phyloP scores from a whole-genome alignment of 2,329 filamentous ascomycete species.

The Fusarium drepaniforme region DNA sequence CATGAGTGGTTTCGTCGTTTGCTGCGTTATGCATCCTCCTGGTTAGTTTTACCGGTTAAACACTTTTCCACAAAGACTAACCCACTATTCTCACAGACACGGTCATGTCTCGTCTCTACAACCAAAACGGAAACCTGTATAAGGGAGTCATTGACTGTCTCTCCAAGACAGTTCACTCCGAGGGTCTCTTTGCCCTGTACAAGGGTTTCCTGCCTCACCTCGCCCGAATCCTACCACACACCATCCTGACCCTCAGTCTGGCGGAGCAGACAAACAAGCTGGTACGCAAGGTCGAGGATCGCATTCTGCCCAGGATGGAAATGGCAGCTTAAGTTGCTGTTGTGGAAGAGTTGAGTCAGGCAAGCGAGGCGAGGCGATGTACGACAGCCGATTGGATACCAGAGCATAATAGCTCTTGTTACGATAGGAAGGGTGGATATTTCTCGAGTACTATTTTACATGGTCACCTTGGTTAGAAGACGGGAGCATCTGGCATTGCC shows the following conservation, averaged over 20 bases:
- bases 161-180: constrained; percentile 89
- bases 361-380: not conserved
- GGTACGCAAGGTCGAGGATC: constrained; percentile 80
- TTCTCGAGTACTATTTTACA: constrained; percentile 22
- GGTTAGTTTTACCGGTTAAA: constrained; percentile 62
- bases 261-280: constrained; percentile 98
- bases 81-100: constrained; percentile 71
- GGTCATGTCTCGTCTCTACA: constrained; percentile 98
- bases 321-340: constrained; percentile 38
- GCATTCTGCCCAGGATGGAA: constrained; percentile 59
- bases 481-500: constrained; percentile 36
- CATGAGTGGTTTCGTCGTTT: constrained; percentile 94
- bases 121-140: constrained; percentile 98
- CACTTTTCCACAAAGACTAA: constrained; percentile 3
- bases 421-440: constrained; percentile 21
- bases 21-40: constrained; percentile 97
- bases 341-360: not conserved
- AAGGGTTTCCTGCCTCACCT: constrained; percentile 98
- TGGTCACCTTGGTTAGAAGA: constrained; percentile 29
- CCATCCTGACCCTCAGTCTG: constrained; percentile 90
- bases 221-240: constrained; percentile 94
- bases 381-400: constrained; percentile 11
- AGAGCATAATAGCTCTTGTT: constrained; percentile 22
- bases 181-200: constrained; percentile 93
- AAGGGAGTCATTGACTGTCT: constrained; percentile 92